Base-by-base conservation (phyloP, 352 stramenopile genomes). In the Phytophthora melonis region DNA sequence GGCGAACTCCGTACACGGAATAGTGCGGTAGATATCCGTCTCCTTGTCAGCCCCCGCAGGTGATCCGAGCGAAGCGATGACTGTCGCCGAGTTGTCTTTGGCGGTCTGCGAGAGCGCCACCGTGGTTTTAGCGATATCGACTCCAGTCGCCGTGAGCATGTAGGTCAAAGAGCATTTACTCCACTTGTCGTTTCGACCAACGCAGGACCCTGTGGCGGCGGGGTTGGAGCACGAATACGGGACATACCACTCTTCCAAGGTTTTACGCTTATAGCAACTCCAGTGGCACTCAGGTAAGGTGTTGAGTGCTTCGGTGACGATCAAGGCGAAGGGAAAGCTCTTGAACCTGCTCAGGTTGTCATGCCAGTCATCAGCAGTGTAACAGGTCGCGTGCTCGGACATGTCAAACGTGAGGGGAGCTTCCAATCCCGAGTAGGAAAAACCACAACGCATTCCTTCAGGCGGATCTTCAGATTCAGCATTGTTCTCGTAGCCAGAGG, bases 71-170 rank as follows among this genome's bases (percentile, higher is more conserved):
- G 25, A 30, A 5, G 25, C 4, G 25, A 30, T 30, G 25, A 30
- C 25, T 5, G 25, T 30, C 4, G 2, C 25, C 25, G 25, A 30
- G 25, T 30, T 30, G 25, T 30, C 25, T 30, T 30, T 30, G 25
- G 25, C 25, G 25, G 25, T 30, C 25, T 30, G 25, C 25, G 25
- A 30, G 25, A 30, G 25, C 25, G 25, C 41, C 10, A 75, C 64
- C 1, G 58, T 56, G 0, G 65, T 69, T 11, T 50, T 49, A 1
- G 73, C 76, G 30, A 91, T 59, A 21, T 82, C 82, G 19, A 82
- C 68, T 25, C 79, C 82, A 23, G 66, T 77, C 14, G 81, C 55
- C 19, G 68, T 63, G 3, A 93, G 63, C 36, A 75, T 87, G 56
- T 82, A 68, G 47, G 79, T 52, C 8, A 88, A 63, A 6, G 18